Conservation (phyloP, 768 basidiomycete species). For the Coprinopsis cinerea region DNA sequence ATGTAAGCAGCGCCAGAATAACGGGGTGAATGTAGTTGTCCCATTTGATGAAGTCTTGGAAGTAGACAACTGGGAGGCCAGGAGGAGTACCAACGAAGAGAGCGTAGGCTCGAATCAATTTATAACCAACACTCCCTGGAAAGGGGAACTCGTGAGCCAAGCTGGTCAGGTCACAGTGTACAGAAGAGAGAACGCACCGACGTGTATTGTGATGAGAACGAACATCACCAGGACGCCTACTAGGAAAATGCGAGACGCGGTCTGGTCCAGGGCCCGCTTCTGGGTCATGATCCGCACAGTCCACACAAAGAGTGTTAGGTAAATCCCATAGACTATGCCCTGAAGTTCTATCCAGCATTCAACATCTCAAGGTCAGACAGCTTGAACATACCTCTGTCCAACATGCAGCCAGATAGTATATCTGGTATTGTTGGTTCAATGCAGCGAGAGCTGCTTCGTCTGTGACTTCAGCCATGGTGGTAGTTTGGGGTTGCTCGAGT, state of each 20-base stretch:
- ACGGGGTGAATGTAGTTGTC: slow-evolving; percentile 11
- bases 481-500: neutral
- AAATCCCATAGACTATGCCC: slow-evolving; percentile 5
- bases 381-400: slow-evolving; percentile 8
- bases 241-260: slow-evolving; percentile 9
- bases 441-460: neutral
- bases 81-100: slow-evolving; percentile 5
- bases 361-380: too few species aligned
- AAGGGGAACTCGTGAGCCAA: neutral
- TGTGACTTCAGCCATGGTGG: neutral
- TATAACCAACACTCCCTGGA: neutral
- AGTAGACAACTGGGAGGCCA: slow-evolving; percentile 5
- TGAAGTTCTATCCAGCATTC: neutral
- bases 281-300: slow-evolving; percentile 6
- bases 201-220: slow-evolving; percentile 7
- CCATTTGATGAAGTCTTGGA: slow-evolving; percentile 6
- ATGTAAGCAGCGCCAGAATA: slow-evolving; percentile 7
- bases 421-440: slow-evolving; percentile 3
- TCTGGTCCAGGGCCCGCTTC: slow-evolving; percentile 4
- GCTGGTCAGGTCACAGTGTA: neutral
- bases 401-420: slow-evolving; percentile 7
- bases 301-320: slow-evolving; percentile 1
- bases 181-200: neutral
- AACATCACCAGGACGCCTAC: slow-evolving; percentile 6
- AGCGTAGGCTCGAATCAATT: slow-evolving; percentile 9